Percentiles rank a stretch among this genome's conserved stretches.
These are phyloP conservation scores for Eucalyptus tenuipes DNA, from an alignment of 345 rosid genomes.

Conservation along the genomic window DNA sequence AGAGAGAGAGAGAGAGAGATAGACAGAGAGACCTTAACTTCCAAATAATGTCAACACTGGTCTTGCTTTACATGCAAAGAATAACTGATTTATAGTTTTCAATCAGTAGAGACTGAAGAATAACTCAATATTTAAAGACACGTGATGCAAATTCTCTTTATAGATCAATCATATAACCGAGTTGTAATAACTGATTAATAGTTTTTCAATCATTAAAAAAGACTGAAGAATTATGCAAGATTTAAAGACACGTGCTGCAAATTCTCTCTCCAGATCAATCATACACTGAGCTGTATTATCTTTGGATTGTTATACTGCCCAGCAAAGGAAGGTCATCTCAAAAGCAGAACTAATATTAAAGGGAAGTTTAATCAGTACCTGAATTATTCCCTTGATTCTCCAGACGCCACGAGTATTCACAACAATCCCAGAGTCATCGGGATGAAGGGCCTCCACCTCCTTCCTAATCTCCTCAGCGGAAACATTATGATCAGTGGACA, in stretches of 20 bases:
- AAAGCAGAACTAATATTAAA: background rate
- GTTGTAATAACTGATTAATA: background rate
- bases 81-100: background rate
- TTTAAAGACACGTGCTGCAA: background rate
- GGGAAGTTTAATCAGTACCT: conserved; percentile 15
- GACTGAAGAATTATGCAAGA: background rate
- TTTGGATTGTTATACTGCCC: background rate
- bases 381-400: conserved; percentile 69
- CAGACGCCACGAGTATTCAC: conserved; percentile 47
- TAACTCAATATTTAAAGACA: background rate
- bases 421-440: conserved; percentile 49
- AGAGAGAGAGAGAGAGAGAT: rapidly evolving
- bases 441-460: conserved; percentile 64
- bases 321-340: background rate
- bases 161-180: background rate
- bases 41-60: background rate
- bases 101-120: background rate
- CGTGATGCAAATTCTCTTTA: background rate
- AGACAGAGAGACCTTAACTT: background rate
- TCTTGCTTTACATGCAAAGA: background rate
- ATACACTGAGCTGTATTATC: background rate
- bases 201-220: background rate
- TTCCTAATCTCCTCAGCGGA: conserved; percentile 52
- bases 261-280: background rate
- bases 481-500: conserved; percentile 58